Base-by-base conservation (phyloP, 768 basidiomycete species). In the Leccinum obscurum region DNA sequence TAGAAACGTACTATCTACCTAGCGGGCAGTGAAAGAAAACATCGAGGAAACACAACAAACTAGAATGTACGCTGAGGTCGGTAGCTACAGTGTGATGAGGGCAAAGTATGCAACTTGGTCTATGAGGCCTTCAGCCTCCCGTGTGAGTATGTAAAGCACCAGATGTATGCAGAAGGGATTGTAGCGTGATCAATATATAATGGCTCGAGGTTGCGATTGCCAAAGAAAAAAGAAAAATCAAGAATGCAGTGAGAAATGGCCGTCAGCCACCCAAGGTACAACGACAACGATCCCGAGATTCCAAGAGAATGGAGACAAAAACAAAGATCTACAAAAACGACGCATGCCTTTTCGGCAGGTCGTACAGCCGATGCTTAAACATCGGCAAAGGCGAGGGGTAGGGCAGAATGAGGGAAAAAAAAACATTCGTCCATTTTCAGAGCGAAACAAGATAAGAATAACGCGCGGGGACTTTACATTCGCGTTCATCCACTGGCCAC, bases 51-150 rank as follows among this genome's bases (percentile, higher is more conserved):
- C 55, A 69, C 65, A 64, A 66, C 64, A 62, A 65, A 54, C 49
- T 60, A 63, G 62, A 59, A 59, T 65, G 70, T 70, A 62, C 66
- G 60, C 14, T 35, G 57, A 59, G 55, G 46, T 55, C 60, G 66
- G 62, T 71, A 63, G 66, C 13, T 50, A 28, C 9, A 28, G 49
- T 62, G 61, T 58, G 64, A 55, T 51, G 63, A 52, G 51, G n/a
- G 20, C 52, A 44, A 34, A 62, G 59, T 55, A 66, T 71, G 64
- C 55, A 62, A 59, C 44, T 61, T 61, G 66, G 61, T 73, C 68
- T 72, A 72, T 56, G 59, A 64, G 70, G 73, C 73, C 73, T 76
- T 74, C 51, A 76, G 73, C 73, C 73, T 54, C 53, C 20, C 46
- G 56, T 65, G 72, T 72, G 55, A 74, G 67, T 74, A 70, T 64